Conservation (phyloP, 495 filamentous ascomycete species). For the Penicillium silybi region DNA sequence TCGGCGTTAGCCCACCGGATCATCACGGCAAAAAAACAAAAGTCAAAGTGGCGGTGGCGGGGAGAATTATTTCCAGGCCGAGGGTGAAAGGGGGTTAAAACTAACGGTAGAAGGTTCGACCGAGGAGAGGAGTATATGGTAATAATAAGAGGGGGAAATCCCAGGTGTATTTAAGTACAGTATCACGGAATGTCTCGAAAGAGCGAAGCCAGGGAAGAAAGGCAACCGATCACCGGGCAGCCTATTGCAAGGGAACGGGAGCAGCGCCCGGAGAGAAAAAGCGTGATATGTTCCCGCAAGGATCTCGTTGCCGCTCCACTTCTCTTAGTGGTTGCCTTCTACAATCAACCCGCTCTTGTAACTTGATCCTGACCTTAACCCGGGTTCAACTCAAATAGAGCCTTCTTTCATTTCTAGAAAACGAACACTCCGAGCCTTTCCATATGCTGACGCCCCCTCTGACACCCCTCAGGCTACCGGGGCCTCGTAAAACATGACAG, state of each 20-base stretch:
- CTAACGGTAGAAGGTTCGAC: neutral
- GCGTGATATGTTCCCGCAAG: no score
- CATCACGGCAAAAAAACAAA: neutral
- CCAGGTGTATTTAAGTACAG: neutral
- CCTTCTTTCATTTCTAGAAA: neutral
- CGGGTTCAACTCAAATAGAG: neutral
- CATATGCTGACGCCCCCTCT: neutral
- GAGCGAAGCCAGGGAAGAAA: no score
- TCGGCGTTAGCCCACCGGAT: neutral
- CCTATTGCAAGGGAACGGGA: no score
- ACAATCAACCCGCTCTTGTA: neutral
- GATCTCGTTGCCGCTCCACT: neutral
- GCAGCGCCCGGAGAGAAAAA: no score
- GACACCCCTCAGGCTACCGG: neutral
- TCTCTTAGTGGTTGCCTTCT: neutral
- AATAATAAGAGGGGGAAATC: neutral
- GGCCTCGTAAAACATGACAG: neutral
- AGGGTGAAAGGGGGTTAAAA: neutral
- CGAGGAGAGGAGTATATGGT: neutral
- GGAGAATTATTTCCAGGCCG: no score
- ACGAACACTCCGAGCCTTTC: neutral
- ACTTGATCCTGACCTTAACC: neutral
- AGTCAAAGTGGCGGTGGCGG: constrained; percentile 8
- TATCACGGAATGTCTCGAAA: neutral
- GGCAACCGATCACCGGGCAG: no score